Evolutionary conservation across 768 basidiomycete species (phyloP), one percentile per base, ranked within the genome.

Genomic region (Xerocomellus chrysenteron): DNA sequence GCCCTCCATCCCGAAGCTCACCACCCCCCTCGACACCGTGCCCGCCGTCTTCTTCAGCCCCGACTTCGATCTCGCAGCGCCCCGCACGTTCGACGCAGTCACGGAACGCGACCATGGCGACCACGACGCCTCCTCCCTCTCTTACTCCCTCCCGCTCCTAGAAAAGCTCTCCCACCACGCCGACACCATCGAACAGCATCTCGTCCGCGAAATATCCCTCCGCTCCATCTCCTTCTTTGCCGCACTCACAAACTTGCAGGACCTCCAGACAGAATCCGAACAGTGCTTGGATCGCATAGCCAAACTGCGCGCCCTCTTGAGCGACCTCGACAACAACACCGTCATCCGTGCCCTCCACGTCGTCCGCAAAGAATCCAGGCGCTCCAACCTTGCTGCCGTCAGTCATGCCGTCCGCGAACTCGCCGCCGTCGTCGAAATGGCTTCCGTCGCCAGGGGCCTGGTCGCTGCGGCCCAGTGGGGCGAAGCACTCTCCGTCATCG

Each of bases 191-290:
- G 97, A 99, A 68, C 86, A 93, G 57, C 96, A 99, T 72, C 88
- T 99, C 54, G 84, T 95, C 5, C 86, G 86, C 57, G 97, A 98
- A 73, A 95, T 99, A 44, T 89, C 90, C 10, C 76, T 89, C 11
- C 88, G 96, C 14, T 92, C 94, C 0, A 83, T 91, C 1, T 93
- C 94, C 1, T 99, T 99, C 81, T 99, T 98, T 65, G 88, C 95
- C 5, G 97, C 97, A 8, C 82, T 99, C 37, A 83, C 93, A 8
- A 99, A 99, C 71, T 79, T 99, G 9, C 91, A 97, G 65, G 89
- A 93, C 59, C 82, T 99, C 12, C 93, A 94, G 66, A 83, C 89
- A 6, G 93, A 97, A 68, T 95, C 94, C 0, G 82, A 88, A 47
- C 81, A 85, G 47, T 95, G 94, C 65, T 78, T 98, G 7, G 74